phyloP scores from a whole-genome alignment of 345 rosid species.

The Gossypium sturtianum region DNA sequence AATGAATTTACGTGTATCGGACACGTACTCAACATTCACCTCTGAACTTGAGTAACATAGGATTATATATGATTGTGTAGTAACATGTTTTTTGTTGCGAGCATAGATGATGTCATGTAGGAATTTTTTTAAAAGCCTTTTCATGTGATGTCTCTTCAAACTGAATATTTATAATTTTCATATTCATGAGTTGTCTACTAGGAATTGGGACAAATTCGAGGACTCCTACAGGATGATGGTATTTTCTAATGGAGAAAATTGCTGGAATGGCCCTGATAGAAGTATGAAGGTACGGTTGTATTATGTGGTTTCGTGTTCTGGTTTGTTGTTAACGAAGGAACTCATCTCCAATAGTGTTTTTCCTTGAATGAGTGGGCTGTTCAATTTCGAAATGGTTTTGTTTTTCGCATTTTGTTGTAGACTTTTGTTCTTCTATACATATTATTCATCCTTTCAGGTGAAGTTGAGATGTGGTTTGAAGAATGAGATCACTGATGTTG shows the following conservation, averaged over 20 bases:
- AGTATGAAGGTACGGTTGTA: conserved; percentile 56
- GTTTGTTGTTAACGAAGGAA: neutral
- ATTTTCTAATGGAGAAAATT: conserved; percentile 71
- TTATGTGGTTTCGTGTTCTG: neutral
- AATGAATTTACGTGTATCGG: neutral
- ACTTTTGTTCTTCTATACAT: neutral
- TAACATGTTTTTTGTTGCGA: neutral
- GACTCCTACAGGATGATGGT: conserved; percentile 55
- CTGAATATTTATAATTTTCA: neutral
- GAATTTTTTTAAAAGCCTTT: neutral
- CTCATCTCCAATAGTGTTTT: neutral
- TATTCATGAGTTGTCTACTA: conserved; percentile 16
- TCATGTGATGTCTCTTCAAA: neutral
- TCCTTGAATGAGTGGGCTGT: neutral
- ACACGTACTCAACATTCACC: neutral
- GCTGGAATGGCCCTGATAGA: conserved; percentile 98
- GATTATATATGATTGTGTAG: neutral
- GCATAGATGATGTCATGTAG: neutral
- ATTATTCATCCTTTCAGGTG: conserved; percentile 37
- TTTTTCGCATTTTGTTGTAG: neutral
- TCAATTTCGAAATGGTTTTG: neutral
- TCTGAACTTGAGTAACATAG: neutral
- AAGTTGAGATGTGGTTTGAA: conserved; percentile 81
- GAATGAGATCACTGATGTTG: conserved; percentile 72
- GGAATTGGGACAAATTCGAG: conserved; percentile 86